Evolutionary conservation across 208 protist genomes (phyloP).

Genomic region (Phytomonas serpens): DNA sequence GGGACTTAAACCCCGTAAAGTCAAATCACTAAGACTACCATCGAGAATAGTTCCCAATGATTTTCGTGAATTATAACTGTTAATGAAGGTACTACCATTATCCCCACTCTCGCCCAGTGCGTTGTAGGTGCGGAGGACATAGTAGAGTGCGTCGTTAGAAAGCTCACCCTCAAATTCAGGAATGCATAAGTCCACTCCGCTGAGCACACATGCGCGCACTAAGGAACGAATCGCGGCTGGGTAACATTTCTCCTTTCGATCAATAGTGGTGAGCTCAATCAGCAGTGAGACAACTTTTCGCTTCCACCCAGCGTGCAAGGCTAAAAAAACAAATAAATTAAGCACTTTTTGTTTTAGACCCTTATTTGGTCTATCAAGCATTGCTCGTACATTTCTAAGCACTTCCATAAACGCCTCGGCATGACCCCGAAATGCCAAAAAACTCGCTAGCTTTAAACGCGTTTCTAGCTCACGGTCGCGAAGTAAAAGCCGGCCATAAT

Average conservation of each 20-base stretch:
- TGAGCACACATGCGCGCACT: neutral
- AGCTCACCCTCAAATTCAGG: neutral
- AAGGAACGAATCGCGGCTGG: neutral
- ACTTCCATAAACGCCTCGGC: constrained; percentile 1
- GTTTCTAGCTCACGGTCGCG: constrained; percentile 45
- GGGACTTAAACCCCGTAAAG: neutral
- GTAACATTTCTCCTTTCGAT: neutral
- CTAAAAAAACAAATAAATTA: neutral
- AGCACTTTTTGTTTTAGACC: neutral
- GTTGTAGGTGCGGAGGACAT: neutral
- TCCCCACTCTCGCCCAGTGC: neutral
- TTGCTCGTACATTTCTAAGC: neutral
- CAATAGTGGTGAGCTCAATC: neutral
- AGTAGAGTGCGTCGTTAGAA: neutral
- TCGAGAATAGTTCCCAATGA: neutral
- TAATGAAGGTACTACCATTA: neutral
- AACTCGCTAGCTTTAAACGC: constrained; percentile 36
- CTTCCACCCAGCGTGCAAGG: neutral
- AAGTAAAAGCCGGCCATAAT: constrained; percentile 17
- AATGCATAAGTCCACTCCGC: neutral
- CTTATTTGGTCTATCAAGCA: neutral
- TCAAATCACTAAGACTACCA: neutral
- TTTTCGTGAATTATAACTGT: neutral
- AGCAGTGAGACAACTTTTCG: neutral
- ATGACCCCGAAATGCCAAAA: constrained; percentile 15